Conservation (phyloP, 2,329 filamentous ascomycete species). For the Daldinia sp. region DNA sequence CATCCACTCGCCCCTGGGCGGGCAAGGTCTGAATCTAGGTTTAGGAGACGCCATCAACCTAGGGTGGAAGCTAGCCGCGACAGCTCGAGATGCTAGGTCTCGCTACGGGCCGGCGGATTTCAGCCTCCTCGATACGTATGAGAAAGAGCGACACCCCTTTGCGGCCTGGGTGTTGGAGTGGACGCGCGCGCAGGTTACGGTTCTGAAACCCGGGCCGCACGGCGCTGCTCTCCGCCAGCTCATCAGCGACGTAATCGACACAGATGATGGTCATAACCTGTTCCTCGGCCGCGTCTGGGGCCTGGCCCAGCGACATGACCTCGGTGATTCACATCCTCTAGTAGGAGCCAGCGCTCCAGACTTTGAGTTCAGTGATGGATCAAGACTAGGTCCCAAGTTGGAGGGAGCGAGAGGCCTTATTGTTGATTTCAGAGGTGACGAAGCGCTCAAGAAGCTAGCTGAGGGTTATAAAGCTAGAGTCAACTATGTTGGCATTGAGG, state of each 20-base stretch:
- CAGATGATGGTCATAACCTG: conserved; percentile 49
- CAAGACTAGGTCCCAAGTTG: conserved; percentile 51
- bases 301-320: conserved; percentile 51
- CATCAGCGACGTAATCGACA: conserved; percentile 48
- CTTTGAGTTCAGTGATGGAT: conserved; percentile 49
- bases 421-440: conserved; percentile 45
- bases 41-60: conserved; percentile 67
- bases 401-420: conserved; percentile 48
- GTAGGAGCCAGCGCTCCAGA: conserved; percentile 55
- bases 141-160: conserved; percentile 60
- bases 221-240: conserved; percentile 46
- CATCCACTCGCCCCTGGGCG: conserved; percentile 65
- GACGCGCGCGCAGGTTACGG: conserved; percentile 54
- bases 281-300: conserved; percentile 54
- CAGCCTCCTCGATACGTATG: conserved; percentile 61
- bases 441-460: conserved; percentile 29
- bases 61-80: conserved; percentile 64
- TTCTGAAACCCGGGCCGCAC: conserved; percentile 49
- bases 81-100: conserved; percentile 10
- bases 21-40: conserved; percentile 69
- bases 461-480: conserved; percentile 32
- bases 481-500: conserved; percentile 40
- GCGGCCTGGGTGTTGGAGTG: conserved; percentile 54
- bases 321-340: conserved; percentile 48
- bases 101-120: neutral